Base-by-base conservation (phyloP, 176 grass and related monocot genomes). In the Pharus latifolius region DNA sequence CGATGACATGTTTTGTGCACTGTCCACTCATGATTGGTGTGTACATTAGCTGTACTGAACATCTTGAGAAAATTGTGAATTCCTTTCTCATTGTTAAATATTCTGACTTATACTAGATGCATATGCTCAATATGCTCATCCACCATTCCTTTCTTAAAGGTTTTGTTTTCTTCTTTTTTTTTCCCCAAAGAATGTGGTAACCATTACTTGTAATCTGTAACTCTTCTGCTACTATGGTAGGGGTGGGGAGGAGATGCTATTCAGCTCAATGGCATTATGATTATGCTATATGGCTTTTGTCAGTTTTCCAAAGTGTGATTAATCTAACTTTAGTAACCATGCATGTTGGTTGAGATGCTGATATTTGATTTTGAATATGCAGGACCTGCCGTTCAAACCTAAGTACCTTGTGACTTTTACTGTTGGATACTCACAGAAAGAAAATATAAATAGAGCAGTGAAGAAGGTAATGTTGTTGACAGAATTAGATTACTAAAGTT, bases 391-490 rank as follows among this genome's bases (percentile, higher is more conserved):
- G 26, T 81, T 87, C 55, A 88, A 84, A 80, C 83, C 75, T 46
- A 96, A 92, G 66, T 96, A 96, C 81, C 92, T 96, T 77, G 86
- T 92, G 27, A 86, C 85, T 43, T 96, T 96, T 56, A 84, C 92
- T 35, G 92, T 92, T 80, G 80, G 83, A 57, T 87, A 67, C 51
- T 67, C 60, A 1, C 92, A 96, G 69, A 96, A 87, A 76, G 79
- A 76, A 72, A 92, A 84, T 77, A 91, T 96, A 70, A 83, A 96
- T 54, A 91, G 60, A 75, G 83, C 80, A 58, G 85, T 96, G 4
- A 80, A 96, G 76, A 92, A 92, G 85, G 92, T 92, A 78, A 17
- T 81, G 71, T 16, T 73, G 41, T 40, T 48, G 60, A 3, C 8
- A 38, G 16, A 41, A 18, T 24, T 23, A 34, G 38, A 56, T 37